Conservation (phyloP, 2,329 filamentous ascomycete species). For the Dendryphion nanum region DNA sequence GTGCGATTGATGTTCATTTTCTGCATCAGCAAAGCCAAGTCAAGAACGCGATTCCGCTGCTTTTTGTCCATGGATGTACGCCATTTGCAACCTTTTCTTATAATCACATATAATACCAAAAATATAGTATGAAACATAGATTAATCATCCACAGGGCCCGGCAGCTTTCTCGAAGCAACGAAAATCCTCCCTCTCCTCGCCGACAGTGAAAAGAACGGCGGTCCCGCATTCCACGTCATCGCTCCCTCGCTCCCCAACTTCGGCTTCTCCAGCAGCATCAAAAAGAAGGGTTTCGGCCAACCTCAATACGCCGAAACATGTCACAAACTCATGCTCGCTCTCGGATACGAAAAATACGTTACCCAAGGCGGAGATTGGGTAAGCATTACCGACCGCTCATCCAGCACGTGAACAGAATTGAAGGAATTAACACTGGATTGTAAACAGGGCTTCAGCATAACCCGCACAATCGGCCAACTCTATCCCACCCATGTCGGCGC, state of each 20-base stretch:
- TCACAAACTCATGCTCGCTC: conserved; percentile 64
- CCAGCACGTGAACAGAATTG: too few relatives aligned
- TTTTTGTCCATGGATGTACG: conserved; percentile 62
- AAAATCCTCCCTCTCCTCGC: conserved; percentile 38
- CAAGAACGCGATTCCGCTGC: conserved; percentile 57
- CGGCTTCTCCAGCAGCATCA: conserved; percentile 48
- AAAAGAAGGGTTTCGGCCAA: conserved; percentile 54
- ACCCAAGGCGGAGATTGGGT: conserved; percentile 13
- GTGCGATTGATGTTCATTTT: conserved; percentile 48
- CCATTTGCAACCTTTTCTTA: conserved; percentile 9
- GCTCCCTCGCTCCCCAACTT: conserved; percentile 52
- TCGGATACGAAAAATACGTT: conserved; percentile 56
- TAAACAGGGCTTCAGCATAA: conserved; percentile 64
- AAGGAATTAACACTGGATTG: neutral
- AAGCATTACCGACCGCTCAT: conserved; percentile 1
- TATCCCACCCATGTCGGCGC: conserved; percentile 60
- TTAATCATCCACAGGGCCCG: conserved; percentile 57
- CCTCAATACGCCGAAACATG: conserved; percentile 60
- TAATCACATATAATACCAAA: too few relatives aligned
- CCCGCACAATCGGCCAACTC: conserved; percentile 58
- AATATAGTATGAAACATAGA: too few relatives aligned
- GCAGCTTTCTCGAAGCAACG: conserved; percentile 61
- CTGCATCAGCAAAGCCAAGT: conserved; percentile 61
- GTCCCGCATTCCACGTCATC: conserved; percentile 49
- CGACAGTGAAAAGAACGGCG: conserved; percentile 20